These are phyloP conservation scores for Boletus insuetus DNA, from an alignment of 768 basidiomycete genomes.

Conservation along the genomic window DNA sequence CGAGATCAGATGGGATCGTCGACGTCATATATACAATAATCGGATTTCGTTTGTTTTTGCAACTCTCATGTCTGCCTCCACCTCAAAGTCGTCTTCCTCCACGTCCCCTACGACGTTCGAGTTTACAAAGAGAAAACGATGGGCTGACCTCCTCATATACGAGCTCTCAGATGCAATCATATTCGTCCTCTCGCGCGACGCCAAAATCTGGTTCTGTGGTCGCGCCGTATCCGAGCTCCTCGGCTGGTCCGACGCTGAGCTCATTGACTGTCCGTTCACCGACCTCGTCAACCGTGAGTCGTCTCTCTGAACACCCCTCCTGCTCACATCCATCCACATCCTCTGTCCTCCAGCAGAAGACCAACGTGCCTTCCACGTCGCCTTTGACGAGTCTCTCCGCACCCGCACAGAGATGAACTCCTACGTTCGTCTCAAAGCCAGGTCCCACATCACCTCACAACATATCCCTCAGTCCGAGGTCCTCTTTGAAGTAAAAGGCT, in stretches of 20 bases:
- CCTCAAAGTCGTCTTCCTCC: conserved; percentile 5
- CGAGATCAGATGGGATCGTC: conserved; percentile 12
- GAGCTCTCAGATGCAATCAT: conserved; percentile 74
- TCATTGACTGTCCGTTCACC: conserved; percentile 63
- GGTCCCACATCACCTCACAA: conserved; percentile 31
- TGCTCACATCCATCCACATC: not conserved
- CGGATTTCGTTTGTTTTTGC: not conserved
- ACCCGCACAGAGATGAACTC: conserved; percentile 49
- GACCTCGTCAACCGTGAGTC: conserved; percentile 63
- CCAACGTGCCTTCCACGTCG: conserved; percentile 40
- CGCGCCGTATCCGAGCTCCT: conserved; percentile 66
- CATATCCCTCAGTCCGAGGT: conserved; percentile 41
- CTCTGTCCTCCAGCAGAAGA: conserved; percentile 51
- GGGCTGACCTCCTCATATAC: conserved; percentile 76
- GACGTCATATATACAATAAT: conserved; percentile 25
- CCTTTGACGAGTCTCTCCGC: conserved; percentile 55
- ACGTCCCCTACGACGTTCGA: conserved; percentile 49
- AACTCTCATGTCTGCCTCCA: conserved; percentile 18
- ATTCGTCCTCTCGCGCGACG: conserved; percentile 62
- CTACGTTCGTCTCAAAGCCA: conserved; percentile 59
- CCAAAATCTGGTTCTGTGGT: conserved; percentile 68
- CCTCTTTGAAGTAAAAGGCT: conserved; percentile 71
- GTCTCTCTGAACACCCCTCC: not conserved
- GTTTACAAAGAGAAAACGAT: conserved; percentile 83
- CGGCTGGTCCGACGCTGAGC: conserved; percentile 73